Evolutionary conservation across 116 monocot genomes (phyloP).

Genomic region (Papilionanthe hybrid): DNA sequence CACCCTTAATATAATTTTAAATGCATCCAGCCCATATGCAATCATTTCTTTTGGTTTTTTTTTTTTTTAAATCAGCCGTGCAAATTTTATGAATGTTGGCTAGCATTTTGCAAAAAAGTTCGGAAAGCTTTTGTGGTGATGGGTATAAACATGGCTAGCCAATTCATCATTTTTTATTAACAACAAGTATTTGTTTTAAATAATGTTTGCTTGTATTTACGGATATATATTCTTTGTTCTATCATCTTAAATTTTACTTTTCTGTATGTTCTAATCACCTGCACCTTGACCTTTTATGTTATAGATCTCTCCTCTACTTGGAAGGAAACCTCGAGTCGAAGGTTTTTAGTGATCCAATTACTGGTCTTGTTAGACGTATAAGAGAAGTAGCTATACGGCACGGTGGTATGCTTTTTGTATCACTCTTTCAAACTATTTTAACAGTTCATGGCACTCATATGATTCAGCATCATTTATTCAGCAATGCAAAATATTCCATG

Average conservation of each 20-base stretch:
- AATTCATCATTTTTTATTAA: not conserved
- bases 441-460: not conserved
- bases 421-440: not conserved
- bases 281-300: slow-evolving; percentile 8
- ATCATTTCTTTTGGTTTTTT: not conserved
- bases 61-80: not conserved
- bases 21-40: not conserved
- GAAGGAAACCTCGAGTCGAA: slow-evolving; percentile 95
- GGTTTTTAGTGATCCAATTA: slow-evolving; percentile 79
- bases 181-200: too few species aligned
- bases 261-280: not conserved
- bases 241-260: not conserved
- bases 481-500: too few species aligned
- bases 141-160: not conserved
- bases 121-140: not conserved
- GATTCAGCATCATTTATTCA: not conserved
- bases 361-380: slow-evolving; percentile 85
- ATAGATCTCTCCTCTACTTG: slow-evolving; percentile 65
- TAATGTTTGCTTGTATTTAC: not conserved
- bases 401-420: slow-evolving; percentile 43
- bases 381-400: slow-evolving; percentile 80
- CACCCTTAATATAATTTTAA: not conserved
- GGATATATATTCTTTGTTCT: not conserved
- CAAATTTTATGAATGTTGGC: not conserved
- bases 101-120: not conserved